Conservation (phyloP, 2,329 filamentous ascomycete genomes). For the Xylariaceae sp. region DNA sequence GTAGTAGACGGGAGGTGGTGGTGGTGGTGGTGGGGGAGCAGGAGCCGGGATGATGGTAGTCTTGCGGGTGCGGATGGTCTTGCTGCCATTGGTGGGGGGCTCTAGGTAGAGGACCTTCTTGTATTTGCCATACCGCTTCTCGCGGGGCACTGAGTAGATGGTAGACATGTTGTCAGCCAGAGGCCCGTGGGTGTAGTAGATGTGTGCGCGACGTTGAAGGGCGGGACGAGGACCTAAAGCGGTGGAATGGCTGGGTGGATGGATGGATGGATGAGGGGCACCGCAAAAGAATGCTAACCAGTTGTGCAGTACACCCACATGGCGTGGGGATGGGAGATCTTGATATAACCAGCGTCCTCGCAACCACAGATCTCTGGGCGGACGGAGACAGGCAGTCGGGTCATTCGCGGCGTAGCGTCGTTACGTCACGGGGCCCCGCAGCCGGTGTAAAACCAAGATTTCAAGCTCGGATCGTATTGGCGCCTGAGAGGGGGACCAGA, state of each 20-base stretch:
- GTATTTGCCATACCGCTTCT: conserved; percentile 26
- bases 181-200: conserved; percentile 2
- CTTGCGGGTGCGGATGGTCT: conserved; percentile 27
- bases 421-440: conserved; percentile 10
- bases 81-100: conserved; percentile 28
- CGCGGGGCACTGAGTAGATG: conserved; percentile 24
- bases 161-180: conserved; percentile 24
- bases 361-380: conserved; percentile 6
- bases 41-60: conserved; percentile 31
- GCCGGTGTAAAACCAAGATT: conserved; percentile 3
- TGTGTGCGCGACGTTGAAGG: no score
- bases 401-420: conserved; percentile 10
- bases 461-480: no score
- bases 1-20: conserved; percentile 9
- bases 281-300: conserved; percentile 16
- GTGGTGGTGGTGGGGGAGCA: conserved; percentile 14
- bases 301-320: conserved; percentile 24
- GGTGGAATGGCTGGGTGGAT: no score
- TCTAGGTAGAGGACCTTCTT: conserved; percentile 36
- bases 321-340: conserved; percentile 11
- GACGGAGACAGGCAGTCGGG: conserved; percentile 8
- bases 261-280: not conserved
- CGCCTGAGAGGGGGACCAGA: no score
- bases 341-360: conserved; percentile 13
- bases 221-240: no score